Evolutionary conservation across 2,329 filamentous ascomycete species (phyloP), one percentile per base, ranked within the genome.

Genomic region (Botrytis fabae): DNA sequence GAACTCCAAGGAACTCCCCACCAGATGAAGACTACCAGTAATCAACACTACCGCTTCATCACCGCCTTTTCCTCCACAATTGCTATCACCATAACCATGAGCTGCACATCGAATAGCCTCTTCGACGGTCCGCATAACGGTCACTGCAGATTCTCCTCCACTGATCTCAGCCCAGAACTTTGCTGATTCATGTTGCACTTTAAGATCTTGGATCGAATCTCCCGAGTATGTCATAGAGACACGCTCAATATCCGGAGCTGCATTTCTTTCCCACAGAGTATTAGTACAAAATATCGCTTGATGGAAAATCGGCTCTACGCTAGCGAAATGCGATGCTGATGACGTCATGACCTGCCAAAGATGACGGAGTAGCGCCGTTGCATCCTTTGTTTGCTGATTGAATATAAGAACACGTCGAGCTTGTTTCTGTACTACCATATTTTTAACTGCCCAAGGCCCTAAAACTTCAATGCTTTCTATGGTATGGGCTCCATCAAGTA

Each of bases 241-340:
- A 18, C 62, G 38, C 25, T 64, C 62, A 12, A 35, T 32, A 35
- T 64, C 42, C 2, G 42, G 62, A 64, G 62, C 18, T 14, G 20
- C 28, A 48, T 32, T 9, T 4, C n/a, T 20, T 46, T 64, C 62
- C 62, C 62, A 64, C 8, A 46, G 42, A 20, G 44, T 64, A 32
- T 64, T 64, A 18, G 62, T 64, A 10, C 62, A 64, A 28, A 64
- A 64, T 42, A 64, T 48, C 16, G 62, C 62, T 18, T 46, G n/a
- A 18, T 64, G 62, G 6, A 64, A 46, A 28, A 64, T 18, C 2
- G 42, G 20, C 62, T 46, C 28, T 8, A 7, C 20, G 20, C 42
- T 22, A 32, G 12, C 16, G 40, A 28, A 46, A 32, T 22, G 40
- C 18, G 18, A 61, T 40, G 14, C 6, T 1, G 22, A 28, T 46